Conservation (phyloP, 257 asterid species). For the Anisodus tanguticus region DNA sequence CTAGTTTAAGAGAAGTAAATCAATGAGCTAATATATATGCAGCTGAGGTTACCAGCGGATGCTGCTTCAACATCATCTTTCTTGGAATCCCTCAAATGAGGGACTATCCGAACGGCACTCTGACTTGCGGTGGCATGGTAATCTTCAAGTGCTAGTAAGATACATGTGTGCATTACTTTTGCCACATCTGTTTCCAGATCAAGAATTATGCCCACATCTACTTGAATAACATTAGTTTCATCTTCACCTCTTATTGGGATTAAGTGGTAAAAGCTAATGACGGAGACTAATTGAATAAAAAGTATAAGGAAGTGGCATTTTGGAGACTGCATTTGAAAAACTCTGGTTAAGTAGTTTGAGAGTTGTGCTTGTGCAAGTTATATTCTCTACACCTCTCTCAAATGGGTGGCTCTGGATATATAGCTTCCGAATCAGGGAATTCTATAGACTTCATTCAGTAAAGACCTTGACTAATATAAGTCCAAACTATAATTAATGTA, state of each 20-base stretch:
- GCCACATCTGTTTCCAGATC: conserved; percentile 40
- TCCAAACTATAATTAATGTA: not conserved
- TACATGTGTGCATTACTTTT: conserved; percentile 39
- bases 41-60: conserved; percentile 36
- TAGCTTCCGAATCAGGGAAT: not conserved
- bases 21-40: not conserved
- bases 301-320: not conserved
- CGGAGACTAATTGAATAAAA: conserved; percentile 21
- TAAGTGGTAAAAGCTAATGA: conserved; percentile 20
- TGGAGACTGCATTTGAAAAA: conserved; percentile 33
- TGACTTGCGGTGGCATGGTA: conserved; percentile 33
- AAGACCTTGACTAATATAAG: not conserved
- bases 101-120: conserved; percentile 38
- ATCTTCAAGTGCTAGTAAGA: conserved; percentile 52
- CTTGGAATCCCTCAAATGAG: conserved; percentile 46
- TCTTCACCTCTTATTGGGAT: conserved; percentile 10
- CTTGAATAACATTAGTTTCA: conserved; percentile 15
- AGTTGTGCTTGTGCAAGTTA: not conserved
- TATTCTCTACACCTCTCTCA: not conserved
- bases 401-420: not conserved
- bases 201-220: conserved; percentile 52
- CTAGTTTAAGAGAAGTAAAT: not conserved
- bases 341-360: not conserved
- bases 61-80: conserved; percentile 48
- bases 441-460: not conserved